Base-by-base conservation (phyloP, 2,329 filamentous ascomycete species). In the Neoarthrinium moseri region DNA sequence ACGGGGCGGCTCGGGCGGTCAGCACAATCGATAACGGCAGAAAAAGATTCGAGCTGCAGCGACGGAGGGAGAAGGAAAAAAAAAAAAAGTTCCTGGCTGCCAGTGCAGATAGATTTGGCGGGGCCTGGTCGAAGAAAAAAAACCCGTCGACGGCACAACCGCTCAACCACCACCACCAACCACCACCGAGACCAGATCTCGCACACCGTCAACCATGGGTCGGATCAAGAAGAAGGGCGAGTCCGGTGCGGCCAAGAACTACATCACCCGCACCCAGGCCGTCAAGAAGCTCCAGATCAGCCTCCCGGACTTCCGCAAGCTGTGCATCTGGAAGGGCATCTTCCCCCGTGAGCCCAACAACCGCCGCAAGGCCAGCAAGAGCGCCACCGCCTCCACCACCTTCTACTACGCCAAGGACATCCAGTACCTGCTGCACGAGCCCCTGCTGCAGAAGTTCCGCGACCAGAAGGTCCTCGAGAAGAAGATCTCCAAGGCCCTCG, bases 311-410 rank as follows among this genome's bases (percentile, higher is more conserved):
- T 99, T 99, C 74, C 86, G 94, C 72, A 87, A 95, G 73, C 80
- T 99, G 66, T 99, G 94, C 75, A 99, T 99, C 69, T 99, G 96
- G 86, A 97, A 97, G 77, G 94, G 91, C 60, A 97, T 99, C 68
- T 99, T 96, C 72, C 94, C 94, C 55, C 88, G 94, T 62, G 94
- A 99, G 76, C 94, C 94, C 53, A 84, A 94, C 64, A 96, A 87
- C 75, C 92, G 91, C 77, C 96, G 95, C 77, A 96, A 96, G 81
- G 94, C 89, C 33, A 89, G 87, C 64, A 96, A 95, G 71, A 90
- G 89, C 49, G 84, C 91, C 21, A 96, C 89, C 27, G 84, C 87
- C 51, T 91, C 87, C 46, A 97, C 92, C 22, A 99, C 94, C 51
- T 99, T 97, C 58, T 87, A 87, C 72, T 87, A 86, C 64, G 73